Evolutionary conservation across 306 rosid genomes (phyloP).

Genomic region (Dryas drummondii): DNA sequence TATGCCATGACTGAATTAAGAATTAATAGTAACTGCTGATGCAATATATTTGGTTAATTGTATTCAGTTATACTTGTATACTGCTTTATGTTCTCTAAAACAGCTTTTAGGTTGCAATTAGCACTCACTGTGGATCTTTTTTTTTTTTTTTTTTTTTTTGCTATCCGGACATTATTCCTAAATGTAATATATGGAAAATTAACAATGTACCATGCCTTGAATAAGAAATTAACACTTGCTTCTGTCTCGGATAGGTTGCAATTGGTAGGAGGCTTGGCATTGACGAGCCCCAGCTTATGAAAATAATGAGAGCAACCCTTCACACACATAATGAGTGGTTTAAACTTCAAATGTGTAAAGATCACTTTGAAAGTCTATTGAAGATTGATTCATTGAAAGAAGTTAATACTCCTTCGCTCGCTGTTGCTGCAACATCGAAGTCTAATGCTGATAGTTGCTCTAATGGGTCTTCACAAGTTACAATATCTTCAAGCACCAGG

Average conservation of each 20-base stretch:
- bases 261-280: slow-evolving; percentile 89
- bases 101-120: neutral
- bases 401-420: slow-evolving; percentile 50
- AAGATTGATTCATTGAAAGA: slow-evolving; percentile 87
- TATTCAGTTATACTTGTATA: neutral
- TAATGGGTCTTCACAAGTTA: slow-evolving; percentile 80
- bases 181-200: too few relatives aligned
- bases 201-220: neutral
- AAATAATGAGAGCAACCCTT: slow-evolving; percentile 81
- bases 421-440: slow-evolving; percentile 51
- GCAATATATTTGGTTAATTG: neutral
- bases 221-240: slow-evolving; percentile 10
- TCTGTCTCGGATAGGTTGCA: slow-evolving; percentile 58
- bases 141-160: neutral
- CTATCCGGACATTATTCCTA: neutral
- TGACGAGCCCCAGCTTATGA: slow-evolving; percentile 95
- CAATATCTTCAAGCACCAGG: slow-evolving; percentile 67
- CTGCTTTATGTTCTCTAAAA: neutral
- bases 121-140: neutral
- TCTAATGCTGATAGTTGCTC: slow-evolving; percentile 74
- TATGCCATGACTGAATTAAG: slow-evolving; percentile 25
- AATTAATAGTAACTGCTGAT: neutral
- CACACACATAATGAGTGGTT: slow-evolving; percentile 93
- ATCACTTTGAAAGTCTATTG: slow-evolving; percentile 79
- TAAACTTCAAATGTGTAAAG: slow-evolving; percentile 98